phyloP scores from a whole-genome alignment of 768 basidiomycete genomes.

The Tylopilus cervinicoccineus region DNA sequence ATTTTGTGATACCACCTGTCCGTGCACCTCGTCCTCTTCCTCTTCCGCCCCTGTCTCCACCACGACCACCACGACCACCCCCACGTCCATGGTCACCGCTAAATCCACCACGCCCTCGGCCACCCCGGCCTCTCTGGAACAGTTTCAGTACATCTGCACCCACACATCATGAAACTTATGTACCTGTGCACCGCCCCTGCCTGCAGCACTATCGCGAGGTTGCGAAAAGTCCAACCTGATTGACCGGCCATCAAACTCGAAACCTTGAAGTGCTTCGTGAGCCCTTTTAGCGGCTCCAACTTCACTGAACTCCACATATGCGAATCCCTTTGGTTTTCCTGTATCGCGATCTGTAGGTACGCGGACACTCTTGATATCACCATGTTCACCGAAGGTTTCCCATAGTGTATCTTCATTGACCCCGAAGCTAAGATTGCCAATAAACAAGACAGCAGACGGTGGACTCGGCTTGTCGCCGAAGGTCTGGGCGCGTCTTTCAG shows the following conservation, averaged over 20 bases:
- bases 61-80: constrained; percentile 40
- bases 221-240: constrained; percentile 86
- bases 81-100: constrained; percentile 36
- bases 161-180: constrained; percentile 22
- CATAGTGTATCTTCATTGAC: constrained; percentile 82
- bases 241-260: constrained; percentile 75
- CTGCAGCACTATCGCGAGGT: constrained; percentile 64
- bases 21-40: constrained; percentile 41
- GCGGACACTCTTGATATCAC: constrained; percentile 79
- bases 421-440: constrained; percentile 84
- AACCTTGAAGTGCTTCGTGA: constrained; percentile 59
- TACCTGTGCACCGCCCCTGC: constrained; percentile 45
- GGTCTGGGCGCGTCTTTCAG: constrained; percentile 68
- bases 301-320: constrained; percentile 91
- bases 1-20: constrained; percentile 48
- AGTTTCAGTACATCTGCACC: background rate
- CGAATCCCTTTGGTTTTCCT: constrained; percentile 91
- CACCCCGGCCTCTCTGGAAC: constrained; percentile 33
- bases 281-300: constrained; percentile 80
- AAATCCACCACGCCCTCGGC: constrained; percentile 25
- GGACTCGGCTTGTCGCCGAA: constrained; percentile 70
- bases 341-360: constrained; percentile 92
- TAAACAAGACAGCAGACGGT: constrained; percentile 78
- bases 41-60: constrained; percentile 34
- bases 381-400: constrained; percentile 87